Evolutionary conservation across 2,329 filamentous ascomycete species (phyloP).

Genomic region (Fusarium continuum): DNA sequence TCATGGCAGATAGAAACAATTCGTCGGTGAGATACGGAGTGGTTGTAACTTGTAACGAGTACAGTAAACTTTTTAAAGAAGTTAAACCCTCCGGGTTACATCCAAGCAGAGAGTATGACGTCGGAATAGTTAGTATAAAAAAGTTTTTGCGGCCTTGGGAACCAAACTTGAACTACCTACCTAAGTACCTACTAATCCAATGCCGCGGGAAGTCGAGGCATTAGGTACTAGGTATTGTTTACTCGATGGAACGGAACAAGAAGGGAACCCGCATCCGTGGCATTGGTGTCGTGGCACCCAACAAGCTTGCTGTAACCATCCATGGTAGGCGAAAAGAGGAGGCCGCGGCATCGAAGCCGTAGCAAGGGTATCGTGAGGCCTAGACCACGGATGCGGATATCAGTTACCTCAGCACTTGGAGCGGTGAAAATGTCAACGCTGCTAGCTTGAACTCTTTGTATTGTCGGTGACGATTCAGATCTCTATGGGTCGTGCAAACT

Average conservation of each 20-base stretch:
- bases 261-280: constrained; percentile 17
- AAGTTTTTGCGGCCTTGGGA: not conserved
- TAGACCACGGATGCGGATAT: constrained; percentile 15
- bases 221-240: not conserved
- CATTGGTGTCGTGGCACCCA: constrained; percentile 12
- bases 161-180: constrained; percentile 1
- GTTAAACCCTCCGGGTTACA: constrained; percentile 8
- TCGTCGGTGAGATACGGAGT: not conserved
- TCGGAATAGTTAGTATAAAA: not conserved
- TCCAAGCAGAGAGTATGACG: constrained; percentile 8
- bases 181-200: too few relatives aligned
- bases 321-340: not conserved
- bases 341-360: constrained; percentile 17
- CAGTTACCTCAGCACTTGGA: constrained; percentile 36
- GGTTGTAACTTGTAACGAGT: not conserved
- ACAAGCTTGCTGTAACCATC: constrained; percentile 7
- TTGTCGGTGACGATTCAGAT: constrained; percentile 43
- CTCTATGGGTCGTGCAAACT: constrained; percentile 8
- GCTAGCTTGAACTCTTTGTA: constrained; percentile 25
- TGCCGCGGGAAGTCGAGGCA: not conserved
- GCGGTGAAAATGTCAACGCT: constrained; percentile 40
- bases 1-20: not conserved
- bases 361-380: constrained; percentile 15
- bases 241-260: too few relatives aligned
- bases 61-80: not conserved